phyloP scores from a whole-genome alignment of 2,329 filamentous ascomycete species.

The Chaetomium strumarium region DNA sequence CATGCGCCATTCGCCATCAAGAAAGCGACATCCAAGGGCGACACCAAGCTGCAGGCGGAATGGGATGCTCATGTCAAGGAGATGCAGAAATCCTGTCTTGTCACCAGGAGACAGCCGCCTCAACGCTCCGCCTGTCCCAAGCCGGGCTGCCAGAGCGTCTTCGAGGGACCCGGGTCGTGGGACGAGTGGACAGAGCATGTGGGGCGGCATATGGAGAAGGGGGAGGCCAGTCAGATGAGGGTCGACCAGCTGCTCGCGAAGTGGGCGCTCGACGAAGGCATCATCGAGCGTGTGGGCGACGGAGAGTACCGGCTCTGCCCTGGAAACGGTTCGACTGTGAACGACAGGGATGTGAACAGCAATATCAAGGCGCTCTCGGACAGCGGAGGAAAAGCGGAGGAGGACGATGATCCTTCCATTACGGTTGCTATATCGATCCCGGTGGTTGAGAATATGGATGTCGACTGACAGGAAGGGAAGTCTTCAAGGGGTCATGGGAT shows the following conservation, averaged over 20 bases:
- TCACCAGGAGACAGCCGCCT: conserved; percentile 63
- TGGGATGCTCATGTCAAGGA: conserved; percentile 62
- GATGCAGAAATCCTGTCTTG: conserved; percentile 69
- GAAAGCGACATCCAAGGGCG: conserved; percentile 50
- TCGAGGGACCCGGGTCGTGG: conserved; percentile 71
- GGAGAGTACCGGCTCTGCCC: conserved; percentile 51
- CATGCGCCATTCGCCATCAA: conserved; percentile 67
- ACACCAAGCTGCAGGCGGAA: conserved; percentile 53
- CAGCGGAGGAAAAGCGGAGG: conserved; percentile 13
- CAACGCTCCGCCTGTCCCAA: conserved; percentile 65
- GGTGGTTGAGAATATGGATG: conserved; percentile 22
- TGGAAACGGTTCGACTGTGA: conserved; percentile 32
- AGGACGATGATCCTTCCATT: conserved; percentile 27
- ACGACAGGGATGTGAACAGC: conserved; percentile 3
- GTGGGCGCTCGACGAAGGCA: conserved; percentile 59
- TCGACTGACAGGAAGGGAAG: conserved; percentile 17
- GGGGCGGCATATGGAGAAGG: conserved; percentile 79
- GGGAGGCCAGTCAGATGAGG: conserved; percentile 51
- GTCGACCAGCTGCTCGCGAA: conserved; percentile 53
- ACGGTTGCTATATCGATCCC: conserved; percentile 23
- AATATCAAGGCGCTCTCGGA: conserved; percentile 17
- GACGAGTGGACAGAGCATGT: conserved; percentile 91
- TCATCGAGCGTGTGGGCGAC: conserved; percentile 53
- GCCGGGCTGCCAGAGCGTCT: conserved; percentile 63
- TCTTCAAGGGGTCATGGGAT: no score